phyloP scores from a whole-genome alignment of 768 basidiomycete species.

The Mycena sanguinolenta region DNA sequence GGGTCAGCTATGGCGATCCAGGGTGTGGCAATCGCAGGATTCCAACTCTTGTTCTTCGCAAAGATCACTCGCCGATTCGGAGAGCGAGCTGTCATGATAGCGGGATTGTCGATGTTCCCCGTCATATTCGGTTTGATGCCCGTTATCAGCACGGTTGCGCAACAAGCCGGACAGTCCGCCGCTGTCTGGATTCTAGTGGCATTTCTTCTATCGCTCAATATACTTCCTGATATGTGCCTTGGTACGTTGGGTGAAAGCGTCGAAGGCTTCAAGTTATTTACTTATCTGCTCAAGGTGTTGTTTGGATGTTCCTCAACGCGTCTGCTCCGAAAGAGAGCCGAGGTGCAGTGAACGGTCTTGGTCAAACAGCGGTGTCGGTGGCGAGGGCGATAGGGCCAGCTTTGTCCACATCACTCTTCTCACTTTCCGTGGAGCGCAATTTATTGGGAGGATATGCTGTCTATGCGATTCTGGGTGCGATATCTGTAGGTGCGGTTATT shows the following conservation, averaged over 20 bases:
- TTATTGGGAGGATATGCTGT: neutral
- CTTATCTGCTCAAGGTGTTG: neutral
- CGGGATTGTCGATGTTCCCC: slow-evolving; percentile 62
- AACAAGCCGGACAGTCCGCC: slow-evolving; percentile 58
- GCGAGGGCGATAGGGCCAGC: neutral
- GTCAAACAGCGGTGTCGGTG: neutral
- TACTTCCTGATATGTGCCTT: slow-evolving; percentile 66
- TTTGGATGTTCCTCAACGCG: neutral
- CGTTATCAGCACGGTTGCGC: slow-evolving; percentile 69
- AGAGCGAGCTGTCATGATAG: slow-evolving; percentile 70
- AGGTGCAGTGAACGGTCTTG: neutral
- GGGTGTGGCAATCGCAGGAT: slow-evolving; percentile 74
- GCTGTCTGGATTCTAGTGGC: slow-evolving; percentile 66
- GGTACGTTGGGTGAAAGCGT: slow-evolving; percentile 53
- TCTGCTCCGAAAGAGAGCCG: neutral
- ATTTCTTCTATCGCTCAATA: slow-evolving; percentile 60
- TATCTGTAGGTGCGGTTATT: too few species aligned
- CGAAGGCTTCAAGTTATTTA: too few species aligned
- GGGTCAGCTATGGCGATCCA: slow-evolving; percentile 73
- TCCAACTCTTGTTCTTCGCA: slow-evolving; percentile 79
- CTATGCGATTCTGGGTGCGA: neutral
- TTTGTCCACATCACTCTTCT: neutral
- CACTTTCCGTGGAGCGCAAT: neutral
- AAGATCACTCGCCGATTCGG: slow-evolving; percentile 70
- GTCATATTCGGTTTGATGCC: slow-evolving; percentile 73